Conservation (phyloP, 495 filamentous ascomycete species). For the Corynascus novoguineensis region DNA sequence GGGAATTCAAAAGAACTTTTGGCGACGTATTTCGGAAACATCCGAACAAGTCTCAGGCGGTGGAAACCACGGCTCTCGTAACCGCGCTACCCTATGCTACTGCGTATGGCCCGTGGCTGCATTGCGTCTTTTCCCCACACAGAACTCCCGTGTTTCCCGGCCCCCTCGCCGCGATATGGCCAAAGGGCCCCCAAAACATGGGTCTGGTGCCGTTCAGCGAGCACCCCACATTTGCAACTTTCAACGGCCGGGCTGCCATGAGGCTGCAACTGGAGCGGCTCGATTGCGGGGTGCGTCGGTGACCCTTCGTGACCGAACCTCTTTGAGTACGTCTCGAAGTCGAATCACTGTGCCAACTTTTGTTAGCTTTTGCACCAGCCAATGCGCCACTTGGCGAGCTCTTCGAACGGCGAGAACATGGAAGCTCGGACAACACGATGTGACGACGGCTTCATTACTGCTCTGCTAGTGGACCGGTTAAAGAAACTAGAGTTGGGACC, state of each 20-base stretch:
- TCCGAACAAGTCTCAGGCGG: no score
- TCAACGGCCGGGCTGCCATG: slow-evolving; percentile 3
- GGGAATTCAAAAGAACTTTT: not conserved
- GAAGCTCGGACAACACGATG: slow-evolving; percentile 13
- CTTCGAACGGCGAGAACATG: slow-evolving; percentile 1
- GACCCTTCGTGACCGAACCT: not conserved
- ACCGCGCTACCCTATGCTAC: slow-evolving; percentile 17
- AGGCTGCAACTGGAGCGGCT: not conserved
- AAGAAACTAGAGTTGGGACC: slow-evolving; percentile 1
- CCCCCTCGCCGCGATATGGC: not conserved
- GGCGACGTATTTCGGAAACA: no score
- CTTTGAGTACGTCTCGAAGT: not conserved
- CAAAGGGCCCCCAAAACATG: not conserved
- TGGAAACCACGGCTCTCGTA: no score
- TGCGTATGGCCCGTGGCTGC: slow-evolving; percentile 31
- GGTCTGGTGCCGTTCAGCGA: not conserved
- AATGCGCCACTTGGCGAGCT: not conserved
- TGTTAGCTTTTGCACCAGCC: slow-evolving; percentile 16
- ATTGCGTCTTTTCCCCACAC: slow-evolving; percentile 15
- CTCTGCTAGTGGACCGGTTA: not conserved
- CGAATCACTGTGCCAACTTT: slow-evolving; percentile 14
- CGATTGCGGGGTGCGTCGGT: not conserved
- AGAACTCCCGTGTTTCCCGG: not conserved
- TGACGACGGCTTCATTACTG: slow-evolving; percentile 19
- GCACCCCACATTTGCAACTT: slow-evolving; percentile 6